A percentile compares a stretch with the other conserved stretches of the same genome.
Conservation (phyloP, 1,284 basidiomycete genomes). For the Pascua sp. region DNA sequence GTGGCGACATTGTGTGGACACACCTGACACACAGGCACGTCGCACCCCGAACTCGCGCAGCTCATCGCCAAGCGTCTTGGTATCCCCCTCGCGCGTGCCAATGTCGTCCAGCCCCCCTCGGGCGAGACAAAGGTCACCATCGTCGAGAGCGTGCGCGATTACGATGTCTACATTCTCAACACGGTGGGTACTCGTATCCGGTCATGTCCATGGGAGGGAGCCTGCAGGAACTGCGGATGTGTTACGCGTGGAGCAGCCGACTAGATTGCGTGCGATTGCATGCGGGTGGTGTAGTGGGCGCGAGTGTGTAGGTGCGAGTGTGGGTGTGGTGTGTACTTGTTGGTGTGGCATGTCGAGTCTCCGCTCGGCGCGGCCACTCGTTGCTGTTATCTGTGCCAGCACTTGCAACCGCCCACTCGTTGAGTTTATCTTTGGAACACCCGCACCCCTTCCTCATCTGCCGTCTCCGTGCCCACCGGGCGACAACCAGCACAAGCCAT, state of each 20-base stretch:
- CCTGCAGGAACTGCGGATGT: not conserved
- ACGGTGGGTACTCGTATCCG: conserved; percentile 52
- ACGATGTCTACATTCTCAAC: conserved; percentile 99
- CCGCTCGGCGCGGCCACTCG: too few relatives aligned
- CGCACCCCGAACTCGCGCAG: conserved; percentile 91
- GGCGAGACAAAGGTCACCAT: conserved; percentile 92
- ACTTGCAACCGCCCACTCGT: too few relatives aligned
- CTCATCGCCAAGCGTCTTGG: conserved; percentile 88
- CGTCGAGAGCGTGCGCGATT: conserved; percentile 91
- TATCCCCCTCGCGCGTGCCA: conserved; percentile 75
- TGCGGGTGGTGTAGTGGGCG: conserved; percentile 21
- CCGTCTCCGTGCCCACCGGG: not conserved
- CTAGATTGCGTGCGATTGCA: not conserved
- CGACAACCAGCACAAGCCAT: too few relatives aligned
- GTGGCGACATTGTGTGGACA: too few relatives aligned
- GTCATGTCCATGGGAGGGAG: not conserved
- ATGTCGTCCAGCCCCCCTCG: conserved; percentile 81
- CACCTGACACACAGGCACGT: conserved; percentile 61
- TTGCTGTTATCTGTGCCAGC: too few relatives aligned
- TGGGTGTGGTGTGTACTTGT: not conserved
- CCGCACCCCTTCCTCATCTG: too few relatives aligned
- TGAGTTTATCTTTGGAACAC: too few relatives aligned
- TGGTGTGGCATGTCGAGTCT: too few relatives aligned
- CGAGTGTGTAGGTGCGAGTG: not conserved
- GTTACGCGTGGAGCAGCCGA: not conserved